Percentiles rank a stretch among this genome's conserved stretches.
Evolutionary conservation across 1,284 basidiomycete genomes (phyloP).

Genomic region (Papiliotrema nemorosa): DNA sequence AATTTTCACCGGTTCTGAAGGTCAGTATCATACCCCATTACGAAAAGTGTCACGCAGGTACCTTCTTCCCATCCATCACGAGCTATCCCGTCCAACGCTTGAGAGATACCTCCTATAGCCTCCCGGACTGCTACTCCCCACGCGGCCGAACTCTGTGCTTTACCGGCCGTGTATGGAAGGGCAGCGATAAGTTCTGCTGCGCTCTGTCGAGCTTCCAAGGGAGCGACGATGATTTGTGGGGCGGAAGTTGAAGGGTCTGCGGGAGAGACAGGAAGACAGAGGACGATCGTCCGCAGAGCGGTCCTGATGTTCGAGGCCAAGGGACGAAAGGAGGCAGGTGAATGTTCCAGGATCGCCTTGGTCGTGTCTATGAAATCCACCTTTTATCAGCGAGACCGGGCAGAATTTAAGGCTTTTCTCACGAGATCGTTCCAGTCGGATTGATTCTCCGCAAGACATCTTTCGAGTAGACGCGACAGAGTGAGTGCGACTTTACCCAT

Average conservation of each 20-base stretch:
- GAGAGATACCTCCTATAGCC: conserved; percentile 29
- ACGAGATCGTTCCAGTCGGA: conserved; percentile 16
- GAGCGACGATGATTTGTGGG: neutral
- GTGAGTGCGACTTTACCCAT: conserved; percentile 43
- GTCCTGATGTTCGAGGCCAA: conserved; percentile 25
- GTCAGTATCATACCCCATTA: neutral
- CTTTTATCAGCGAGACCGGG: conserved; percentile 16
- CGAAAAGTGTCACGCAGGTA: neutral
- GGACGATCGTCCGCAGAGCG: conserved; percentile 25
- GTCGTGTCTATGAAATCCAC: conserved; percentile 15
- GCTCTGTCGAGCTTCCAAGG: conserved; percentile 10
- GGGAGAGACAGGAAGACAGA: conserved; percentile 15
- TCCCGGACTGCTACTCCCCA: conserved; percentile 39
- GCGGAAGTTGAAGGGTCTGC: conserved; percentile 1
- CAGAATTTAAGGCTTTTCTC: too few species aligned
- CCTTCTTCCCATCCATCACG: conserved; percentile 40
- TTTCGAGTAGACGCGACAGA: conserved; percentile 29
- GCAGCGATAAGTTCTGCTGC: conserved; percentile 30
- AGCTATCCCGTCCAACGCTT: conserved; percentile 21
- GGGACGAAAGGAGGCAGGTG: conserved; percentile 43
- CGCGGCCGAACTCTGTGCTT: conserved; percentile 33
- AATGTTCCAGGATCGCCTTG: conserved; percentile 29
- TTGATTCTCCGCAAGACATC: conserved; percentile 12
- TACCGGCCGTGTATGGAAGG: conserved; percentile 39
- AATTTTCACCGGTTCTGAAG: neutral